These are phyloP conservation scores for Ilyonectria robusta DNA, from an alignment of 2,329 filamentous ascomycete species.

Conservation along the genomic window DNA sequence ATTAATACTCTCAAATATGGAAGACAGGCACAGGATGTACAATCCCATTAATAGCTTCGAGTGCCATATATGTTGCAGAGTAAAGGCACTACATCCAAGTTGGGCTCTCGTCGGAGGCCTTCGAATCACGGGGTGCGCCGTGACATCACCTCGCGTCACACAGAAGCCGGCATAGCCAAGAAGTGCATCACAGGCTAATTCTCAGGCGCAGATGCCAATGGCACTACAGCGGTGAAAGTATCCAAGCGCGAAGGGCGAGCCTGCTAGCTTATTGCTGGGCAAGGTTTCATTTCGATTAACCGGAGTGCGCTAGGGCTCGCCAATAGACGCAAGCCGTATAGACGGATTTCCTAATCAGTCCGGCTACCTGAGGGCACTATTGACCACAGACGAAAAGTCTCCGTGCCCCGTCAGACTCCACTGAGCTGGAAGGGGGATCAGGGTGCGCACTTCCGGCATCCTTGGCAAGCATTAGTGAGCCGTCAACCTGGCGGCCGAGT, in stretches of 20 bases:
- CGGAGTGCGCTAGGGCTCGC: constrained; percentile 35
- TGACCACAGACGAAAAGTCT: constrained; percentile 24
- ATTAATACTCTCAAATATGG: constrained; percentile 1
- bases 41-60: neutral
- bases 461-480: constrained; percentile 30
- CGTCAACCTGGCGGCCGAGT: constrained; percentile 25
- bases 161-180: constrained; percentile 31
- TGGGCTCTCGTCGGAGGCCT: neutral
- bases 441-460: constrained; percentile 30
- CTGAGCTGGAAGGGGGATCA: constrained; percentile 31
- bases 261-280: constrained; percentile 25
- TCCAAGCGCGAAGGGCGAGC: constrained; percentile 35
- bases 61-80: neutral
- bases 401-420: constrained; percentile 32
- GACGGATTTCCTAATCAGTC: constrained; percentile 48
- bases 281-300: constrained; percentile 34
- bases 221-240: constrained; percentile 31
- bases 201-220: constrained; percentile 5
- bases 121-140: neutral
- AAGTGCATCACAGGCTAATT: constrained; percentile 5
- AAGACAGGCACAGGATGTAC: neutral
- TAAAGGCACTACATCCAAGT: neutral
- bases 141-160: constrained; percentile 29
- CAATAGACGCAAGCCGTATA: constrained; percentile 39
- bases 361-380: constrained; percentile 22